These are phyloP conservation scores for Maudiozyma serrabonitensis DNA, from an alignment of 805 yeast species.

Conservation along the genomic window DNA sequence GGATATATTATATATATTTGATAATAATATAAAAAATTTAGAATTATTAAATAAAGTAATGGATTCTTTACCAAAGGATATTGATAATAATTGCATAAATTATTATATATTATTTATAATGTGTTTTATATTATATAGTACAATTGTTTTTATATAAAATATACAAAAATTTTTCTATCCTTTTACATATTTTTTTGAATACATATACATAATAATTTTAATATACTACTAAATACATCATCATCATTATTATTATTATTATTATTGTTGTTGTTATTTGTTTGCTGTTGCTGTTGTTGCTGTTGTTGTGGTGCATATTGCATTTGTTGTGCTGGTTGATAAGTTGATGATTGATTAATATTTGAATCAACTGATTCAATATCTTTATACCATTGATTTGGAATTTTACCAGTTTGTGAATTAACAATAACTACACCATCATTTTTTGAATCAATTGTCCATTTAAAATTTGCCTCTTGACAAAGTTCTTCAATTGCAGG, in stretches of 20 bases:
- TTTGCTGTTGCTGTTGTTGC: too few species aligned
- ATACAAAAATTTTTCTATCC: neutral
- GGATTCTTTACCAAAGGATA: too few species aligned
- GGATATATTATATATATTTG: neutral
- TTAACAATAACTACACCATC: constrained; percentile 73
- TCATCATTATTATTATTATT: constrained; percentile 9
- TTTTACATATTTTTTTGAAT: constrained; percentile 14
- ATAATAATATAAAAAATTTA: neutral
- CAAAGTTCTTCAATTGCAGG: constrained; percentile 84
- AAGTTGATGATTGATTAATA: constrained; percentile 4
- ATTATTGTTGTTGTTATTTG: constrained; percentile 19
- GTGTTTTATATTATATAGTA: neutral
- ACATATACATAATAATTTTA: constrained; percentile 30
- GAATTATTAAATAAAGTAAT: neutral
- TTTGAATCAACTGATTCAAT: neutral
- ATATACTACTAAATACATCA: constrained; percentile 15
- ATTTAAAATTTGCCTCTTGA: constrained; percentile 49
- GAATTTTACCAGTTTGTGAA: constrained; percentile 40
- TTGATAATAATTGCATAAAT: too few species aligned
- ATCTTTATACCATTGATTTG: constrained; percentile 28
- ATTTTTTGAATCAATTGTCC: constrained; percentile 59
- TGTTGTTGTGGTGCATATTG: constrained; percentile 27
- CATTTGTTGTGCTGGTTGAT: constrained; percentile 19
- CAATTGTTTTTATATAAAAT: neutral
- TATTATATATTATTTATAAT: neutral